Conservation (phyloP, 208 protist genomes). For the Lotmaria passim region DNA sequence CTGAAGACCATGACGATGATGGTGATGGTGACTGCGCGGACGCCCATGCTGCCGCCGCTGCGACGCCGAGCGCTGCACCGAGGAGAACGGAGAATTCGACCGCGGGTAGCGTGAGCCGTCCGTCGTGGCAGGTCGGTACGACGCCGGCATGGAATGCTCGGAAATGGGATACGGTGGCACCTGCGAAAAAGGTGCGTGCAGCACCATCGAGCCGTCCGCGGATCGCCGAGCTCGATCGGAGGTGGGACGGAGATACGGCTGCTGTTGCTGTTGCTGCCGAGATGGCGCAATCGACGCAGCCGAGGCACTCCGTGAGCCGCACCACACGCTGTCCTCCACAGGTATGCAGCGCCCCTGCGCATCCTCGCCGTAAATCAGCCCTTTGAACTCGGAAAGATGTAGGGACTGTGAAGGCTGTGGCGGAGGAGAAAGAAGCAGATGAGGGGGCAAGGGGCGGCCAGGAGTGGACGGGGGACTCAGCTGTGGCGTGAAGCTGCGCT, state of each 20-base stretch:
- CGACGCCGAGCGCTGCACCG: not conserved
- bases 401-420: not conserved
- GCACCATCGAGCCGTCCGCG: not conserved
- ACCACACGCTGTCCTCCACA: constrained; percentile 6
- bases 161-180: not conserved
- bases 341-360: not conserved
- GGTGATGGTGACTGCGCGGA: not conserved
- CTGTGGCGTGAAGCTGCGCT: not conserved
- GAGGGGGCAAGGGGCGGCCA: not conserved
- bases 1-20: not conserved
- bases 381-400: too few species aligned
- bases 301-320: not conserved
- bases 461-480: not conserved
- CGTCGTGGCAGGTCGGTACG: not conserved
- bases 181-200: not conserved
- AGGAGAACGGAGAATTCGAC: not conserved
- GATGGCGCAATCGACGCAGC: too few species aligned
- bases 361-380: not conserved
- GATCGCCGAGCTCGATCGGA: not conserved
- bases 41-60: not conserved
- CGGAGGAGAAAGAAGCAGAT: not conserved
- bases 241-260: too few species aligned
- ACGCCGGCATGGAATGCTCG: not conserved
- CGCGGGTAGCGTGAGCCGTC: not conserved
- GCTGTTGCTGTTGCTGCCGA: too few species aligned